These are phyloP conservation scores for Tausonia pullulans DNA, from an alignment of 1,284 basidiomycete species.

Conservation along the genomic window DNA sequence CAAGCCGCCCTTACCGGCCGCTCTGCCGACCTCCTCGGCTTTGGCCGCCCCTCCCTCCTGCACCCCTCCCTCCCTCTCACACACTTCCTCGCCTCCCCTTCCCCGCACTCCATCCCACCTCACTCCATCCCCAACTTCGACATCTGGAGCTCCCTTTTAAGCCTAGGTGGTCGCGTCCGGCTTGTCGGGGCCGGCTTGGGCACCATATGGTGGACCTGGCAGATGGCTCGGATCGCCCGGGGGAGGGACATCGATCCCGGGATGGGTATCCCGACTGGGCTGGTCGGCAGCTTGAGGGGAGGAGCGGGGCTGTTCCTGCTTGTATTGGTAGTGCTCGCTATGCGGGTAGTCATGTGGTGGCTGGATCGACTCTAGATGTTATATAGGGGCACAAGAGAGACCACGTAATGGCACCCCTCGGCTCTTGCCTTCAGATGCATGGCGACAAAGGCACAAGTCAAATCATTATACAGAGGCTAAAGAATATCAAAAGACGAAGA, in stretches of 20 bases:
- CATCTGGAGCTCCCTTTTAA: not conserved
- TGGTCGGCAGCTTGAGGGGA: not conserved
- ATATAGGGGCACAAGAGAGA: too few species aligned
- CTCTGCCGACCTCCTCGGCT: conserved; percentile 5
- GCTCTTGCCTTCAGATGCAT: too few species aligned
- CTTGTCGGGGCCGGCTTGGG: conserved; percentile 9
- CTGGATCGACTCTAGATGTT: too few species aligned
- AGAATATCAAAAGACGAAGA: too few species aligned
- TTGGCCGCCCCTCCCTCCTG: conserved; percentile 9
- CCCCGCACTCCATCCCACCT: not conserved
- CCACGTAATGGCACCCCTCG: too few species aligned
- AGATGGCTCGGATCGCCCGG: conserved; percentile 8
- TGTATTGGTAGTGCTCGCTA: too few species aligned
- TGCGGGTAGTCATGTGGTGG: too few species aligned
- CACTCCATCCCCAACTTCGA: not conserved
- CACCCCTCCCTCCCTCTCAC: not conserved
- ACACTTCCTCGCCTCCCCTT: not conserved
- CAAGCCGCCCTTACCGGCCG: not conserved
- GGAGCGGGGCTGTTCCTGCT: too few species aligned
- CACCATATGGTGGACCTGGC: conserved; percentile 11
- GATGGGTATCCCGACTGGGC: not conserved
- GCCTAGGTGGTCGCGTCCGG: not conserved
- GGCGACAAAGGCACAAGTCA: too few species aligned
- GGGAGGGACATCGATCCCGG: not conserved
- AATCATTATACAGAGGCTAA: too few species aligned